A percentile compares a stretch with the other conserved stretches of the same genome.
Evolutionary conservation across 805 yeast species (phyloP).

Genomic region (Citeromyces nyonsensis): DNA sequence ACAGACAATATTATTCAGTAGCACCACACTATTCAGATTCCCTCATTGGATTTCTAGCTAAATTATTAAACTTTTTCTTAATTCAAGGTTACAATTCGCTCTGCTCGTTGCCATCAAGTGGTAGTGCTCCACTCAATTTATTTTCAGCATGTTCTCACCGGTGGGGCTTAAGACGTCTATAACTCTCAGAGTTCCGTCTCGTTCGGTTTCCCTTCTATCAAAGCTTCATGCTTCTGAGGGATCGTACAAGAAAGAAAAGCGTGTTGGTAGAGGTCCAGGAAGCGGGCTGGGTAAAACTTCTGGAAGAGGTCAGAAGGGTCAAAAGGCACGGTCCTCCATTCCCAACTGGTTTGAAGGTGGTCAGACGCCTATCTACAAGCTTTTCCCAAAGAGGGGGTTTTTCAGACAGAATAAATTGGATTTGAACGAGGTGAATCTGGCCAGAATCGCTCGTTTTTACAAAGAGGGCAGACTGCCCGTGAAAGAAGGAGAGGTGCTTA

Average conservation of each 20-base stretch:
- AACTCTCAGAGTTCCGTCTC: too few species aligned
- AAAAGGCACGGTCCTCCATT: conserved; percentile 84
- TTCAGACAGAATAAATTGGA: conserved; percentile 42
- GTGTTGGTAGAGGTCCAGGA: conserved; percentile 95
- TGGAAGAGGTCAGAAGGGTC: conserved; percentile 97
- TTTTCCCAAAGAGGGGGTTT: conserved; percentile 84
- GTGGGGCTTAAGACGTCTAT: too few species aligned
- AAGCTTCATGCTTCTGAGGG: conserved; percentile 2
- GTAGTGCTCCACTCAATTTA: too few species aligned
- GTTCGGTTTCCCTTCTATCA: conserved; percentile 1
- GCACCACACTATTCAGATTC: too few species aligned
- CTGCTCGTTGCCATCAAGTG: too few species aligned
- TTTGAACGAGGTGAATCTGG: conserved; percentile 46
- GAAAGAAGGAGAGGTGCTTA: conserved; percentile 39
- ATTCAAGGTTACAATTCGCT: too few species aligned
- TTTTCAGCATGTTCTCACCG: too few species aligned
- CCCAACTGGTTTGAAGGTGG: conserved; percentile 98
- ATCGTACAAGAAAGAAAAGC: conserved; percentile 24
- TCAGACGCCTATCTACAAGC: conserved; percentile 80
- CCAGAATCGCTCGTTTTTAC: conserved; percentile 56
- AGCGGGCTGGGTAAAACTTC: conserved; percentile 89
- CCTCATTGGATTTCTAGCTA: too few species aligned
- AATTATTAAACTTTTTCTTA: too few species aligned
- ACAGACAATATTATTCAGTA: too few species aligned
- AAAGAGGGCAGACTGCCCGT: conserved; percentile 48